phyloP scores from a whole-genome alignment of 768 basidiomycete genomes.

The Boletales sp. region DNA sequence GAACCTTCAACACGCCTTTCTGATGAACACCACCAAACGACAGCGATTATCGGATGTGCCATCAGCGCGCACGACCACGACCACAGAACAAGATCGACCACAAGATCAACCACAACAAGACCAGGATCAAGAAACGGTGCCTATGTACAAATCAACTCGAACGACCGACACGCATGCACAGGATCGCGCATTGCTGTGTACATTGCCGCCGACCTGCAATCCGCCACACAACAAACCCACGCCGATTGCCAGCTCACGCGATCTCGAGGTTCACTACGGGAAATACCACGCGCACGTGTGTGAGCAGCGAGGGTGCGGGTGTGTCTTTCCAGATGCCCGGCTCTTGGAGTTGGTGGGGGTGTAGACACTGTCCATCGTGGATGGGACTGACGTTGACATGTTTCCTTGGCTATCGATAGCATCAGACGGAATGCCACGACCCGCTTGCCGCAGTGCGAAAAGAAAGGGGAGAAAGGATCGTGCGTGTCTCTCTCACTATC shows the following conservation, averaged over 20 bases:
- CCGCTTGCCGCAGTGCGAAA: slow-evolving; percentile 72
- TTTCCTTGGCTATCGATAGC: slow-evolving; percentile 37
- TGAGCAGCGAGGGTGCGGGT: slow-evolving; percentile 61
- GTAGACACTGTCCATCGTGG: not conserved
- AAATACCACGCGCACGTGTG: slow-evolving; percentile 84
- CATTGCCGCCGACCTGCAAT: slow-evolving; percentile 81
- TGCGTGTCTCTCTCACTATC: slow-evolving; percentile 30
- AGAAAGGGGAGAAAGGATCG: slow-evolving; percentile 84
- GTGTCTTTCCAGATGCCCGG: slow-evolving; percentile 82
- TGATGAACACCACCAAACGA: slow-evolving; percentile 31
- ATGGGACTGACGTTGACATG: not conserved
- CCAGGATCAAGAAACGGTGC: slow-evolving; percentile 18
- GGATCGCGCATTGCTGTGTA: slow-evolving; percentile 55
- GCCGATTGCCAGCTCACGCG: slow-evolving; percentile 57
- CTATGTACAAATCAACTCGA: slow-evolving; percentile 33
- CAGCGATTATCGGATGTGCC: slow-evolving; percentile 30
- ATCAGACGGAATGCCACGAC: slow-evolving; percentile 87
- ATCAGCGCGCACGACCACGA: slow-evolving; percentile 31
- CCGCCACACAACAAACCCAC: slow-evolving; percentile 52
- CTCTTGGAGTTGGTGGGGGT: slow-evolving; percentile 72
- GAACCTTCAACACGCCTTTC: not conserved
- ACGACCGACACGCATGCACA: slow-evolving; percentile 21
- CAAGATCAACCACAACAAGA: not conserved
- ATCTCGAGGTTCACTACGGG: slow-evolving; percentile 81
- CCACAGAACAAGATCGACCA: not conserved